Evolutionary conservation across 2,329 filamentous ascomycete genomes (phyloP).

Genomic region (Rhexocercosporidium sp.): DNA sequence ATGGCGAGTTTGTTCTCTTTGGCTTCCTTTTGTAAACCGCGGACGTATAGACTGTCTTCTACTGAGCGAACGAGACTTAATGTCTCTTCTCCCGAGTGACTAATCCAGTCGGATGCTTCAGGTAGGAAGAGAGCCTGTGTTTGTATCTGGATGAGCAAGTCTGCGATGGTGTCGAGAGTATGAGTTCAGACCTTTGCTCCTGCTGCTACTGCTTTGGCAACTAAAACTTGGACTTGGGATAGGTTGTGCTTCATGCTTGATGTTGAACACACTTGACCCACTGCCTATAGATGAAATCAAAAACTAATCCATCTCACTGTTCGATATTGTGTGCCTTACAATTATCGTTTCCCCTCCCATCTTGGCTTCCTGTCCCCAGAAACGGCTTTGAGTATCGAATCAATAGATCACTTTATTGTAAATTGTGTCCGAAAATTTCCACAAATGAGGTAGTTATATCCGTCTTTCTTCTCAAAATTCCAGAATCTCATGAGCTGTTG

Average conservation of each 20-base stretch:
- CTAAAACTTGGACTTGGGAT: conserved; percentile 20
- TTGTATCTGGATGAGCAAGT: not conserved
- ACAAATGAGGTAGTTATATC: not conserved
- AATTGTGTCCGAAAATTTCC: too few species aligned
- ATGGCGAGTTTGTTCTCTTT: conserved; percentile 25
- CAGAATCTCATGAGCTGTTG: not conserved
- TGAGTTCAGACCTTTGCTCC: conserved; percentile 24
- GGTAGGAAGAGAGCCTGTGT: conserved; percentile 24
- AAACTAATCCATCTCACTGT: not conserved
- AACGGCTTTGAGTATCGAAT: too few species aligned
- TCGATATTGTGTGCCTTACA: not conserved
- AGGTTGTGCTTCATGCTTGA: conserved; percentile 29
- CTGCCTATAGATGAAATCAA: conserved; percentile 15
- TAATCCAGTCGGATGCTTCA: conserved; percentile 29
- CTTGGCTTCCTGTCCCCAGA: not conserved
- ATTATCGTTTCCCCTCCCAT: conserved; percentile 27
- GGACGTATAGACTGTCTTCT: conserved; percentile 18
- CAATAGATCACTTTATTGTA: too few species aligned
- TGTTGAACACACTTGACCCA: conserved; percentile 28
- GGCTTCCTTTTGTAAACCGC: conserved; percentile 18
- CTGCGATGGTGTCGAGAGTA: not conserved
- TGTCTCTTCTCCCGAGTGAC: conserved; percentile 21
- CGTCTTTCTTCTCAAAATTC: not conserved
- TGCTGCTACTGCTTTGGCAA: conserved; percentile 22
- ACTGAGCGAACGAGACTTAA: conserved; percentile 15